Base-by-base conservation (phyloP, 495 filamentous ascomycete species). In the Neurospora sp. region DNA sequence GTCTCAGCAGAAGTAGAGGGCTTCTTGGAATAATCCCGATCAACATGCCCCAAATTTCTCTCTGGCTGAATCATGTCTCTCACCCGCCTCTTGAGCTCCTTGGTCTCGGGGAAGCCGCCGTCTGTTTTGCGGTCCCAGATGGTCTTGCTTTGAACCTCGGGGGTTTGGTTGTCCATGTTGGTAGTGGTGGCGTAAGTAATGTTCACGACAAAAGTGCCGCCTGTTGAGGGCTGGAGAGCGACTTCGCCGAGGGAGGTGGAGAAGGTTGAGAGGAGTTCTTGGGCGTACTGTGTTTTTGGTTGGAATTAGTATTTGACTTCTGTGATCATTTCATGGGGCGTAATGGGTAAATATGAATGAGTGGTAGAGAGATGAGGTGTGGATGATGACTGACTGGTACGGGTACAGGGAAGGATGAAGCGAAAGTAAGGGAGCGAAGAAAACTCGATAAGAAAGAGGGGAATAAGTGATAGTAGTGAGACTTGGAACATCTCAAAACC, bases 201-300 rank as follows among this genome's bases (percentile, higher is more conserved):
- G 68, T 90, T 86, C 6, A 97, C 88, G 14, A 87, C 85, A 79
- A 99, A 99, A 31, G 91, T 81, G 0, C 96, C 96, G 35, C 96
- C 94, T 0, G 93, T 97, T 20, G 89, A 79, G 0, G 96, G 96
- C 48, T 95, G 87, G 0, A 99, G 89, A n/a, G 96, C 89, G 16
- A 99, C 91, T 81, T 98, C 95, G 65, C 95, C 94, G 0, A 99
- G 86, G 71, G 90, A 85, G 14, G 90, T 94, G 69, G 87, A 86
- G 84, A 99, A 99, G 8, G 96, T 99, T n/a, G 93, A 96, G 73
- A 99, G 90, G 70, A 99, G 92, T 82, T 99, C 96, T 88, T 99
- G 96, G 61, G 92, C 94, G 82, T 92, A 97, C 93, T 97, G 35
- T 70, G 4, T n/a, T 40, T 37, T 37, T 37, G 35, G 5, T 37